These are phyloP conservation scores for Pestalotiopsis fici DNA, from an alignment of 2,329 filamentous ascomycete species.

Conservation along the genomic window DNA sequence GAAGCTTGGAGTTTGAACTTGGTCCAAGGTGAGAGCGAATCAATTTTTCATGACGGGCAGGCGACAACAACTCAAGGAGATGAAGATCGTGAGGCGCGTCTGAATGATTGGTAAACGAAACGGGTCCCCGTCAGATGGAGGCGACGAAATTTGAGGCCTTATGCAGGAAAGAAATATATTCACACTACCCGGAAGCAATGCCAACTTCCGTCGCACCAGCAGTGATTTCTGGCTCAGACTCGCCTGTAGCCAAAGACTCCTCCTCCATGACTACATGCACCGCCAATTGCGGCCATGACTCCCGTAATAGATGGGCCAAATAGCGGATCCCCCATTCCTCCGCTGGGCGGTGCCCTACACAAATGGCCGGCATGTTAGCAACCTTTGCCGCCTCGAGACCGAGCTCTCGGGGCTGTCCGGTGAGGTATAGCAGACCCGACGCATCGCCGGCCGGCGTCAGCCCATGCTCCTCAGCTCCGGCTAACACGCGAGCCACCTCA, in stretches of 20 bases:
- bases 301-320: constrained; percentile 7
- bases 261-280: constrained; percentile 16
- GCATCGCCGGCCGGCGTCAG: not conserved
- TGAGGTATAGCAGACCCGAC: constrained; percentile 14
- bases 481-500: constrained; percentile 14
- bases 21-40: too few species aligned
- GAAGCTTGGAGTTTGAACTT: constrained; percentile 22
- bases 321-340: constrained; percentile 20
- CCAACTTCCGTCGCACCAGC: not conserved
- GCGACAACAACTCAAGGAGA: too few species aligned
- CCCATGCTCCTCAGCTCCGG: not conserved
- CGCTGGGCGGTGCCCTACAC: constrained; percentile 16
- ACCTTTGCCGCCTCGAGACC: constrained; percentile 14
- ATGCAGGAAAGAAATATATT: not conserved
- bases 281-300: constrained; percentile 11
- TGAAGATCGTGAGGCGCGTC: too few species aligned
- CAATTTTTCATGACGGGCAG: too few species aligned
- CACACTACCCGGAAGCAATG: not conserved
- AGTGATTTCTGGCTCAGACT: not conserved
- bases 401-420: constrained; percentile 14
- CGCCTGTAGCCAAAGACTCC: not conserved
- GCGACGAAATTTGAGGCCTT: too few species aligned
- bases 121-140: too few species aligned
- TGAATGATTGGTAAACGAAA: too few species aligned
- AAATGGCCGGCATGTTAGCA: constrained; percentile 14